A percentile compares a stretch with the other conserved stretches of the same genome.
Conservation (phyloP, 371 early-diverging fungal species). For the Zancudomyces culisetae region DNA sequence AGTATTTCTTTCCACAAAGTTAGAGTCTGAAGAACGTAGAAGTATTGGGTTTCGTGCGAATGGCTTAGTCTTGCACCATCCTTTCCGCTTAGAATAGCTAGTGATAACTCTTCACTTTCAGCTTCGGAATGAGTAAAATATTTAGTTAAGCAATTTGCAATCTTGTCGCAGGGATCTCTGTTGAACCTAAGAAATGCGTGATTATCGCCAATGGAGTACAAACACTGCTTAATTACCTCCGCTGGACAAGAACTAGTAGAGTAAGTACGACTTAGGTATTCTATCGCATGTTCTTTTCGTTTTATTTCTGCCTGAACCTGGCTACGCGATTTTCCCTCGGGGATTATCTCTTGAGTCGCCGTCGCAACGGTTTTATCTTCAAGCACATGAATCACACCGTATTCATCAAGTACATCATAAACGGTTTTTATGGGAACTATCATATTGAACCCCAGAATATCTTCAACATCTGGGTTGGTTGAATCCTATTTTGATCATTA, state of each 20-base stretch:
- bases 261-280: slow-evolving; percentile 58
- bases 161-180: slow-evolving; percentile 87
- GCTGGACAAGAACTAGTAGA: slow-evolving; percentile 30
- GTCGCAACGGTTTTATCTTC: slow-evolving; percentile 54
- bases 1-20: slow-evolving; percentile 86
- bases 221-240: slow-evolving; percentile 66
- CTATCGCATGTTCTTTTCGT: slow-evolving; percentile 80
- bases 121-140: slow-evolving; percentile 39
- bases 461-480: slow-evolving; percentile 65
- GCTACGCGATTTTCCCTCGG: slow-evolving; percentile 54
- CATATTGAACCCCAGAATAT: slow-evolving; percentile 61
- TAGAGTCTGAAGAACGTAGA: slow-evolving; percentile 83
- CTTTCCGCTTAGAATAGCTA: slow-evolving; percentile 65
- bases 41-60: slow-evolving; percentile 75
- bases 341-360: slow-evolving; percentile 79
- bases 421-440: slow-evolving; percentile 78
- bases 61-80: slow-evolving; percentile 82
- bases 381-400: slow-evolving; percentile 41
- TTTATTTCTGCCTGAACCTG: slow-evolving; percentile 71
- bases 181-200: slow-evolving; percentile 76
- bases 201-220: slow-evolving; percentile 91
- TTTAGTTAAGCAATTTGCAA: slow-evolving; percentile 52
- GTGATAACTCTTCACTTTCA: slow-evolving; percentile 35
- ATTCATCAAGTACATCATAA: slow-evolving; percentile 43
- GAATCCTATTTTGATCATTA: slow-evolving; percentile 34